Evolutionary conservation across 192 early-diverging fungal species (phyloP).

Genomic region (Podochytrium sp.): DNA sequence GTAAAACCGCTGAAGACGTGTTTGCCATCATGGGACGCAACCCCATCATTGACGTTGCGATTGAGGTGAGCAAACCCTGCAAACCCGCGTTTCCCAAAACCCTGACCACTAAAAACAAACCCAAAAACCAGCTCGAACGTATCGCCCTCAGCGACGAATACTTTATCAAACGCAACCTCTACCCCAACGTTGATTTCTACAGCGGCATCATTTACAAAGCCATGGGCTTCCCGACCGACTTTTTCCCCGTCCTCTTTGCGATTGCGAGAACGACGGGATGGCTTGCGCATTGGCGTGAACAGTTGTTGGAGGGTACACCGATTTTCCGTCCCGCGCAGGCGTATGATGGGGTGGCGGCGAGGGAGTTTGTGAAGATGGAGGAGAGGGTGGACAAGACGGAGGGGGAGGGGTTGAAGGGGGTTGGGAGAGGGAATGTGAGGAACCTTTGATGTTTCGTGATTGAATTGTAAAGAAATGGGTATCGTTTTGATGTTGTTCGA

Average conservation of each 20-base stretch:
- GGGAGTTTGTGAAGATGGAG: constrained; percentile 49
- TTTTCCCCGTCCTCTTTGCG: constrained; percentile 74
- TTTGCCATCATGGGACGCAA: constrained; percentile 69
- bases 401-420: neutral
- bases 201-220: constrained; percentile 67
- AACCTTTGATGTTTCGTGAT: no score
- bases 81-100: no score
- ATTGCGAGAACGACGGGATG: constrained; percentile 61
- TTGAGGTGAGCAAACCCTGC: constrained; percentile 37
- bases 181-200: constrained; percentile 67
- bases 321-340: constrained; percentile 72
- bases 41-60: constrained; percentile 64
- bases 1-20: constrained; percentile 56
- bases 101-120: no score
- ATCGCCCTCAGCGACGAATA: constrained; percentile 63
- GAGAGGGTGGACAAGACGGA: neutral
- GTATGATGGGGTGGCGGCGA: constrained; percentile 52
- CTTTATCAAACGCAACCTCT: constrained; percentile 66
- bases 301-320: constrained; percentile 54
- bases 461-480: no score
- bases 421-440: neutral
- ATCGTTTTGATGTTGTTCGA: no score
- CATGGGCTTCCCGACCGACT: constrained; percentile 75
- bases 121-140: constrained; percentile 59
- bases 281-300: constrained; percentile 70